Base-by-base conservation (phyloP, 306 rosid genomes). In the Vicia villosa region DNA sequence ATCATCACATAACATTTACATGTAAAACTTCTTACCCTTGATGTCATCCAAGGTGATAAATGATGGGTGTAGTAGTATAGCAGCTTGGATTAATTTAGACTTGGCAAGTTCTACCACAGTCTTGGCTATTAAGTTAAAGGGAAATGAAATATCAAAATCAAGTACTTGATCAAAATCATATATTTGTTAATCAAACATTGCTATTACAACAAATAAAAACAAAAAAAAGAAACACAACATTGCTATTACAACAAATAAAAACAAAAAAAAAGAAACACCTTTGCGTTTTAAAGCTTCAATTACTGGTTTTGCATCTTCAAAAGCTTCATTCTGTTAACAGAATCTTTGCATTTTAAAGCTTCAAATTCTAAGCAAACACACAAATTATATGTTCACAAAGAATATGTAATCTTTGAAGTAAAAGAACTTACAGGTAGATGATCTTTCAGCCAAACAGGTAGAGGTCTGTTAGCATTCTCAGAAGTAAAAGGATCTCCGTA, bases 41-140 rank as follows among this genome's bases (percentile, higher is more conserved):
- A 82, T 76, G 80, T 87, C 93, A 22, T 85, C 89, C 43, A 83
- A 54, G 51, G 79, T 65, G 75, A 87, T 83, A 13, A 83, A 64
- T 28, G 93, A 76, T 10, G 91, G 91, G 79, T 87, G 93, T 11
- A 83, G 70, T 37, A 85, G 46, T 52, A 78, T 91, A 30, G 66
- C 86, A 69, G 88, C 93, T 47, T 87, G 76, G 36, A 85, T 82
- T 19, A 65, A 32, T 62, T 74, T 38, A 4, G 30, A 28, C 69
- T 82, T 83, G 8, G 74, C 77, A 32, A 87, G 90, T 46, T 76
- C 86, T 78, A 80, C 82, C 47, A 81, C 90, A 72, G 69, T 84
- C 84, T 83, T 90, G 66, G 84, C 94, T 87, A 68, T 43, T 36
- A 64, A 14, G 38, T 64, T 43, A 22, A 34, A 42, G 40, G 55